These are phyloP conservation scores for Trichoderma sp. DNA, from an alignment of 2,329 filamentous ascomycete species.

Conservation along the genomic window DNA sequence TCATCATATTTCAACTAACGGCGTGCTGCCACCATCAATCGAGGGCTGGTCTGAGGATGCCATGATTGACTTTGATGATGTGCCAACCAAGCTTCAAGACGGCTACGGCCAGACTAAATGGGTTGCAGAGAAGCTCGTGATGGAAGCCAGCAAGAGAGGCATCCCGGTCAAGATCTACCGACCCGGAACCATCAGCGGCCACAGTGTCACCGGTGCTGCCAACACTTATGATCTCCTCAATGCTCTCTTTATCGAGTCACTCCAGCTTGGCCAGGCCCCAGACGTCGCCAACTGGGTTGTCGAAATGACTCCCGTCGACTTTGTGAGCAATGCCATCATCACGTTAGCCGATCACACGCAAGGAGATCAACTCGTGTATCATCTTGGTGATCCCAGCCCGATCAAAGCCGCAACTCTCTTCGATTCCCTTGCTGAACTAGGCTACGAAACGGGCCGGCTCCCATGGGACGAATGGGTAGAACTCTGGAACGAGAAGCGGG, in stretches of 20 bases:
- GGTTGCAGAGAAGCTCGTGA: conserved; percentile 73
- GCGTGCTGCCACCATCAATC: conserved; percentile 68
- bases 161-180: conserved; percentile 70
- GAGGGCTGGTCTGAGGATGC: conserved; percentile 69
- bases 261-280: conserved; percentile 68
- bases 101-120: conserved; percentile 80
- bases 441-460: conserved; percentile 66
- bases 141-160: conserved; percentile 65
- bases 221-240: conserved; percentile 78
- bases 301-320: conserved; percentile 83
- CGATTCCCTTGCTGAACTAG: conserved; percentile 59
- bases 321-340: conserved; percentile 71
- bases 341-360: conserved; percentile 64
- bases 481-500: conserved; percentile 69
- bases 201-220: conserved; percentile 69
- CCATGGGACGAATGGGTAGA: conserved; percentile 72
- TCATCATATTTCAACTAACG: conserved; percentile 78
- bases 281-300: conserved; percentile 72
- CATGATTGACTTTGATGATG: conserved; percentile 64
- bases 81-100: conserved; percentile 65
- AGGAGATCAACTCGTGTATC: conserved; percentile 64
- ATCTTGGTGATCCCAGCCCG: conserved; percentile 70
- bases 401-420: conserved; percentile 66
- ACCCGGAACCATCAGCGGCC: conserved; percentile 74
- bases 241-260: conserved; percentile 72